Base-by-base conservation (phyloP, 1,284 basidiomycete genomes). In the Lentinula novae-zelandiae region DNA sequence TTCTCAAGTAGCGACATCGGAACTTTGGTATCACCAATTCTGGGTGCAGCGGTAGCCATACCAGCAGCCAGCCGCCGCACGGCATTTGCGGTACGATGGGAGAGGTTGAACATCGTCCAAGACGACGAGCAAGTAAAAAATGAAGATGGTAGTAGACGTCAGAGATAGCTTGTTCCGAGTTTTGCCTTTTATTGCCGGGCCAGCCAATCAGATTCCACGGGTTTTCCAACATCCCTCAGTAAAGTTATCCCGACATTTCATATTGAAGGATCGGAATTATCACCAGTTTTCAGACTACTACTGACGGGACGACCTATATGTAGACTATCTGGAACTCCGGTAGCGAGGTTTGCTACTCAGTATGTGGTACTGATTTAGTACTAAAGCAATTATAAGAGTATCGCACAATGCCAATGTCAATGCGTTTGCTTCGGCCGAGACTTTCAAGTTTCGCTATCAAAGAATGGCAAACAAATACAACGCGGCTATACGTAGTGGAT, bases 11-110 rank as follows among this genome's bases (percentile, higher is more conserved):
- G 80, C 57, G 92, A 93, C 94, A 97, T 96, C 68, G 91, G 78
- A 60, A 97, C 95, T 81, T 95, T 95, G 67, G 89, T 95, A 73
- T 94, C 92, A 64, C 93, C 94, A 69, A 96, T 96, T 68, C 87
- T 82, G 57, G 86, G 81, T 17, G 85, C 82, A 69, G 83, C 88
- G 67, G 90, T 93, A 71, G 92, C 92, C 86, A 94, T 86, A 52
- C 87, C 87, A 56, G 82, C 83, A 65, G 83, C 84, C 70, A 84
- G 58, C 64, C 83, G 84, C 78, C 83, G 81, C 65, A 84, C 74
- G 60, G 81, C 85, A 70, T 78, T 74, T 61, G 84, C 80, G 65
- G 86, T 81, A 75, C 82, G 80, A 63, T 78, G 78, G 62, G 87
- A 76, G 71, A 89, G 73, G 75, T 82, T 84, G 75, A 90, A 77